These are phyloP conservation scores for Grammothele lineata DNA, from an alignment of 768 basidiomycete genomes.

Conservation along the genomic window DNA sequence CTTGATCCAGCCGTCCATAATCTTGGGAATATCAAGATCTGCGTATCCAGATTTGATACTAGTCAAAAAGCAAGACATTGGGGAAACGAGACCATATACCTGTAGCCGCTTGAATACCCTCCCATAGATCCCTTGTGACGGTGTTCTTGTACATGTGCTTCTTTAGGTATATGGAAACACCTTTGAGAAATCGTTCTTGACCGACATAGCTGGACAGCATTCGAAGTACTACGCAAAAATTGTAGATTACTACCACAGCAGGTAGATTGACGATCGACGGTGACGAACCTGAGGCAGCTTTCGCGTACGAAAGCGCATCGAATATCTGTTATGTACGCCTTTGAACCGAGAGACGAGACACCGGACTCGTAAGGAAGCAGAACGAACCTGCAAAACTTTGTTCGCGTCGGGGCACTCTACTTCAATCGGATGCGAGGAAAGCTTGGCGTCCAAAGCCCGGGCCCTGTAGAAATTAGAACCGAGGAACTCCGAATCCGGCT, in stretches of 20 bases:
- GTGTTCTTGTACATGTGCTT: slow-evolving; percentile 82
- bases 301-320: slow-evolving; percentile 83
- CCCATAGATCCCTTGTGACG: slow-evolving; percentile 83
- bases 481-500: slow-evolving; percentile 78
- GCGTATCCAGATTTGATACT: neutral
- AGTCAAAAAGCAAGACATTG: neutral
- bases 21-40: slow-evolving; percentile 64
- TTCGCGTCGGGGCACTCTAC: slow-evolving; percentile 89
- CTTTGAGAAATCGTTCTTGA: slow-evolving; percentile 81
- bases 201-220: slow-evolving; percentile 91
- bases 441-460: slow-evolving; percentile 78
- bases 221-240: slow-evolving; percentile 76
- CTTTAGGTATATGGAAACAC: slow-evolving; percentile 91
- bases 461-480: slow-evolving; percentile 69
- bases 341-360: neutral
- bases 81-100: slow-evolving; percentile 28
- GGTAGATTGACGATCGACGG: neutral
- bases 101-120: slow-evolving; percentile 74
- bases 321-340: no score
- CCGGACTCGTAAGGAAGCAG: neutral
- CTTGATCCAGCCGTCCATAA: slow-evolving; percentile 92
- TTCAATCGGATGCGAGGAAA: slow-evolving; percentile 91
- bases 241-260: no score
- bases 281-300: slow-evolving; percentile 65
- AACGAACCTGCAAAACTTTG: slow-evolving; percentile 66